Evolutionary conservation across 108 stramenopile species (phyloP), one percentile per base, ranked within the genome.

Genomic region (Nannochloropsis gaditana): DNA sequence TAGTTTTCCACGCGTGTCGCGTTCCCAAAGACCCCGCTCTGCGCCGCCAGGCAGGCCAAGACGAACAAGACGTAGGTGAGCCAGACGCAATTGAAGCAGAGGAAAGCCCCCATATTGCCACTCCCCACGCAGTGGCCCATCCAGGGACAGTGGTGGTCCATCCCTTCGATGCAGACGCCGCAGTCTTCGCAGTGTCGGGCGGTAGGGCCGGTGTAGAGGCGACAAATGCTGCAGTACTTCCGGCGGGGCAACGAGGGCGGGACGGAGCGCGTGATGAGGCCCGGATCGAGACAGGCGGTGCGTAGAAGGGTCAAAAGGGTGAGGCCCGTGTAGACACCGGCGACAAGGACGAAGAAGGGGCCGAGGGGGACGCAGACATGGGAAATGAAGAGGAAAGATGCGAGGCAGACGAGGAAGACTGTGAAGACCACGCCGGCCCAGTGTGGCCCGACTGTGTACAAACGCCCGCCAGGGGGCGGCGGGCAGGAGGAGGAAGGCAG

Each of bases 101-200:
- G 8, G n/a, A 73, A 73, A 2, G 59, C 59, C 19, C 59, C 59
- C 8, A 73, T 4, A 73, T 73, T 73, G 3, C 59, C 59, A 15
- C n/a, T 73, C 59, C 59, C 59, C 59, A 73, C 59, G n/a, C 59
- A 73, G 59, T 73, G 59, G 4, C 59, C 59, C 59, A 73, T 73
- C 59, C 59, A 73, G 19, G 59, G 59, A n/a, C 59, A 73, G 59
- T 73, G 59, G 0, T 73, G 59, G 8, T 73, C 59, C 59, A 73
- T 15, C 59, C 59, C 59, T 3, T 73, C 59, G 4, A 73, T 73
- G 59, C 59, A 73, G 19, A 73, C 59, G 15, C n/a, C n/a, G 59
- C 59, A 73, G 59, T 73, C 59, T 8, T 73, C 59, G 59, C 59
- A 73, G 59, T 73, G 59, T n/a, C n/a, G 59, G 59, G 59, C 59